phyloP scores from a whole-genome alignment of 306 rosid species.

The Spatholobus suberectus region DNA sequence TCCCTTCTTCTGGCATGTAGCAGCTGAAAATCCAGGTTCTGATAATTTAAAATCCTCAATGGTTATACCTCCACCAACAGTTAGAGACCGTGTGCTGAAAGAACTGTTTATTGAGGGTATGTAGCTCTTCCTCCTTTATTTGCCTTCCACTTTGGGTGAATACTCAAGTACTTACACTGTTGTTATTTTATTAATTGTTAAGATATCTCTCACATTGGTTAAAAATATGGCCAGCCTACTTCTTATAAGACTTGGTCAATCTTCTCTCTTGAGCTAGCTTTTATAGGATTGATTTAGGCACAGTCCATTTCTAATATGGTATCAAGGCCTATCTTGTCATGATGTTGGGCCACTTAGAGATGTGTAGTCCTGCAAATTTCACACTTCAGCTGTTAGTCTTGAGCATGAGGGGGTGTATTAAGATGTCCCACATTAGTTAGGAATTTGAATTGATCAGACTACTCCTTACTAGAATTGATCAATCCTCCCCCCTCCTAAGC shows the following conservation, averaged over 20 bases:
- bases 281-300: not conserved
- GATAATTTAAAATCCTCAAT: slow-evolving; percentile 75
- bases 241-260: not conserved
- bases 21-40: slow-evolving; percentile 82
- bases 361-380: not conserved
- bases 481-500: not conserved
- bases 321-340: not conserved
- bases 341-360: not conserved
- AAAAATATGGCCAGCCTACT: not conserved
- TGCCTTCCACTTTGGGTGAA: slow-evolving; percentile 35
- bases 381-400: not conserved
- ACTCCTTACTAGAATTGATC: not conserved
- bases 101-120: slow-evolving; percentile 92
- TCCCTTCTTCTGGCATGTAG: slow-evolving; percentile 42
- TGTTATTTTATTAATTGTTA: slow-evolving; percentile 28
- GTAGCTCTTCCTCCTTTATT: slow-evolving; percentile 38
- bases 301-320: not conserved
- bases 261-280: not conserved
- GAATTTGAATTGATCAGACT: not conserved
- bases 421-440: not conserved
- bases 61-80: slow-evolving; percentile 88
- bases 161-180: not conserved
- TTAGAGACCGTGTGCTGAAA: slow-evolving; percentile 87
- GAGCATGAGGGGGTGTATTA: not conserved
- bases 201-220: not conserved